These are phyloP conservation scores for Chytriomyces confervae DNA, from an alignment of 192 early-diverging fungal species.

Conservation along the genomic window DNA sequence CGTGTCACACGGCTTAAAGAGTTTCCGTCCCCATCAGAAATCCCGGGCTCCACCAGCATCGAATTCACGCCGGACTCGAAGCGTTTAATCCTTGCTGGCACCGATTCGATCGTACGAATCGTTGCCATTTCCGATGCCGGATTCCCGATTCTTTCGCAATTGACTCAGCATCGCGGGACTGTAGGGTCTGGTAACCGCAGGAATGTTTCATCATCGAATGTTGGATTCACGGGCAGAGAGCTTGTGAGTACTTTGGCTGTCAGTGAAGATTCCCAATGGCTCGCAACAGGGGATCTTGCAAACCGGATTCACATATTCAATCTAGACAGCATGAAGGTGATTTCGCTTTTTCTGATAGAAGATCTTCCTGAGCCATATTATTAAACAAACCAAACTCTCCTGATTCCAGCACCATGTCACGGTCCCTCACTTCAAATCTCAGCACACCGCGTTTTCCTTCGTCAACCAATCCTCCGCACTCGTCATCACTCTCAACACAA, in stretches of 20 bases:
- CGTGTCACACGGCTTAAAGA: slow-evolving; percentile 8
- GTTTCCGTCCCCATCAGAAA: slow-evolving; percentile 24
- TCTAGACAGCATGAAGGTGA: slow-evolving; percentile 71
- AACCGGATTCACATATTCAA: slow-evolving; percentile 78
- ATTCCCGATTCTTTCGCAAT: slow-evolving; percentile 68
- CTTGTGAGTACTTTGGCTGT: slow-evolving; percentile 71
- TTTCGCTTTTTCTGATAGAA: slow-evolving; percentile 12
- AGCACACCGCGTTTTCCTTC: slow-evolving; percentile 73
- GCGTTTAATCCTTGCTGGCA: slow-evolving; percentile 76
- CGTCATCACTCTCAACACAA: slow-evolving; percentile 65
- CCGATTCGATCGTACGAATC: slow-evolving; percentile 76
- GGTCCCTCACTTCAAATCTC: slow-evolving; percentile 65
- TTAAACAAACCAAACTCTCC: neutral
- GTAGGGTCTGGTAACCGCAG: slow-evolving; percentile 1
- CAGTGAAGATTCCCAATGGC: slow-evolving; percentile 78
- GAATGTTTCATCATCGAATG: slow-evolving; percentile 50
- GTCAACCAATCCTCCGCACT: slow-evolving; percentile 62
- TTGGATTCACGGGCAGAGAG: slow-evolving; percentile 48
- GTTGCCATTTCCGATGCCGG: slow-evolving; percentile 69
- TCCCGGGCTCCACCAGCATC: slow-evolving; percentile 71
- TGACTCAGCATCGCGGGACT: slow-evolving; percentile 68
- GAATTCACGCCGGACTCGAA: slow-evolving; percentile 80
- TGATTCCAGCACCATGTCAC: slow-evolving; percentile 63
- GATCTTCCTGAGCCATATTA: slow-evolving; percentile 1
- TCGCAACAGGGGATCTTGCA: slow-evolving; percentile 78